Conservation (phyloP, 2,329 filamentous ascomycete genomes). For the Rhexocercosporidium sp. region DNA sequence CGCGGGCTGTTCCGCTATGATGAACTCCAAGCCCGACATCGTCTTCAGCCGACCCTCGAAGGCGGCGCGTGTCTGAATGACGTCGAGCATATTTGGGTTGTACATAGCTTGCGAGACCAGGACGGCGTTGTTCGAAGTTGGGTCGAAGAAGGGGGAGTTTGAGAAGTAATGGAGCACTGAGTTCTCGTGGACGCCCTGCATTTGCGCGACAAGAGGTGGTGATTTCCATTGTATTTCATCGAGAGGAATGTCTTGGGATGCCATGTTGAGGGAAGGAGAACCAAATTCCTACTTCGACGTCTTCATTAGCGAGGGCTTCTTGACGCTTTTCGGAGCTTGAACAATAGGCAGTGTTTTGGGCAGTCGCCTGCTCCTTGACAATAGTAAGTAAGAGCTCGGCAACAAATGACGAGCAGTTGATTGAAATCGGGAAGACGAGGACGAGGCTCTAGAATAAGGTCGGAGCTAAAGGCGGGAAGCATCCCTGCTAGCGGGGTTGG, state of each 20-base stretch:
- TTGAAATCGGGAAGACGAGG: not conserved
- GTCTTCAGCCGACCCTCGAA: slow-evolving; percentile 67
- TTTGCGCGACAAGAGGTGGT: slow-evolving; percentile 53
- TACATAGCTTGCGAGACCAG: slow-evolving; percentile 66
- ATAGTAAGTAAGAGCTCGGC: not conserved
- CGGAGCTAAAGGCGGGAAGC: slow-evolving; percentile 1
- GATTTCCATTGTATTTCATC: slow-evolving; percentile 73
- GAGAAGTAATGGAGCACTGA: slow-evolving; percentile 69
- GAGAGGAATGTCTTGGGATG: slow-evolving; percentile 57
- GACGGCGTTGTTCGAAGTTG: slow-evolving; percentile 69
- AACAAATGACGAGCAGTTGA: not conserved
- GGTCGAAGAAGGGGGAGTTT: slow-evolving; percentile 70
- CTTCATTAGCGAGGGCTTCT: not conserved
- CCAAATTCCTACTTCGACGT: not conserved
- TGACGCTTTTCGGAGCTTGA: not conserved
- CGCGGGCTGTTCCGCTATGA: slow-evolving; percentile 68
- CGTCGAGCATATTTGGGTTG: slow-evolving; percentile 62
- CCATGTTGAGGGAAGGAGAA: slow-evolving; percentile 43
- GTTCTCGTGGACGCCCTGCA: slow-evolving; percentile 66
- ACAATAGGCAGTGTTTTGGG: not conserved
- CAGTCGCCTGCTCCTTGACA: not conserved
- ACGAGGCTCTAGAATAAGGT: not conserved
- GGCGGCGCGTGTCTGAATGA: slow-evolving; percentile 64
- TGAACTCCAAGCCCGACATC: slow-evolving; percentile 71
- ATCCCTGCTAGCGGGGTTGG: not conserved